These are phyloP conservation scores for Fraxinus excelsior DNA, from an alignment of 257 asterid species.

Conservation along the genomic window DNA sequence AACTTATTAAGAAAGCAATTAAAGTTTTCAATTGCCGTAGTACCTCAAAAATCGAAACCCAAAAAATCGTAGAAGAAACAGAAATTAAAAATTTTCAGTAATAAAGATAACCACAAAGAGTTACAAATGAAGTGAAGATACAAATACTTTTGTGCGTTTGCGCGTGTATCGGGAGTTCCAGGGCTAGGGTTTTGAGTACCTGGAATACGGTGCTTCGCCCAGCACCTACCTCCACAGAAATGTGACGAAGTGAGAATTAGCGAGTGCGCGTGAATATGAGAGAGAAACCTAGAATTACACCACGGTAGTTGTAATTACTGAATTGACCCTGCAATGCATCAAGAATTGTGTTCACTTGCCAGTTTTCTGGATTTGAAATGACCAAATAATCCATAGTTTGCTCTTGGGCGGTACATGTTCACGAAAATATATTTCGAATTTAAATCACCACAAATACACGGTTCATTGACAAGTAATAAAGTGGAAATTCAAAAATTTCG, in stretches of 20 bases:
- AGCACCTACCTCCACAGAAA: slow-evolving; percentile 39
- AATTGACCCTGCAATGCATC: background rate
- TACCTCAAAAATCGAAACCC: slow-evolving; percentile 20
- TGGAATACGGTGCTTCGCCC: slow-evolving; percentile 34
- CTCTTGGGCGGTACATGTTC: no score
- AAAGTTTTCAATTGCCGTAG: background rate
- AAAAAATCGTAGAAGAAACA: background rate
- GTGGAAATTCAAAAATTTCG: no score
- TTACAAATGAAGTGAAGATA: background rate
- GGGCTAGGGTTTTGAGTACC: slow-evolving; percentile 33
- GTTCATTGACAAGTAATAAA: no score
- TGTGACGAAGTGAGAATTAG: background rate
- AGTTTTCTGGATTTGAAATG: no score
- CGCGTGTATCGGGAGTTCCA: background rate
- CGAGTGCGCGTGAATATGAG: background rate
- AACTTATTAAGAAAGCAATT: background rate
- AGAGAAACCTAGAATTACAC: background rate
- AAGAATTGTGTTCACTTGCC: no score
- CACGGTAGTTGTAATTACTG: background rate
- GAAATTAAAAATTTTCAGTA: slow-evolving; percentile 18
- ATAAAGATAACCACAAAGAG: background rate
- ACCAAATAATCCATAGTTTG: no score
- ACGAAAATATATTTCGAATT: no score
- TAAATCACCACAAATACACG: no score
- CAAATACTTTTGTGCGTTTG: background rate